Evolutionary conservation across 1,139 yeast genomes (phyloP), one percentile per base, ranked within the genome.

Genomic region (Schwanniomyces etchellsii): DNA sequence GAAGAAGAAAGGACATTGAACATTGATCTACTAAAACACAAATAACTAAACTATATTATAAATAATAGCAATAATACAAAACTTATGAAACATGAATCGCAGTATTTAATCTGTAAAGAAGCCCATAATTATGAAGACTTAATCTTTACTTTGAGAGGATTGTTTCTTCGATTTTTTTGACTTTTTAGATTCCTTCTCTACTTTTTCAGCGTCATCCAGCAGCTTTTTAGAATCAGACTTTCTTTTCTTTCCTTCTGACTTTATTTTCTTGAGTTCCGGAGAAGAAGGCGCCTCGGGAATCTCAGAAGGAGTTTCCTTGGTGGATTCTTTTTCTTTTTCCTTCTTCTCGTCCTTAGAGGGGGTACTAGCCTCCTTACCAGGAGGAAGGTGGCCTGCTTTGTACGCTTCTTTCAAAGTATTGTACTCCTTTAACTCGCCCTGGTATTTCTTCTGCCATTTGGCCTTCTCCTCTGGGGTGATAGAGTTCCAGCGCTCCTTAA

Each of bases 401-500:
- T 84, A 86, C 37, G 69, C 73, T 43, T 74, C 79, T 59, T 80
- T 76, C 41, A 70, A 79, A 35, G 58, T 65, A 43, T 78, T 81
- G 57, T 85, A 85, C 34, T 58, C 64, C 41, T 63, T 73, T 54
- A 80, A 67, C 45, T 82, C 84, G 32, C 69, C 69, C 40, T 71
- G 75, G 55, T 86, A 85, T 38, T 79, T 74, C 43, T 73, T 74
- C 52, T 80, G 82, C 91, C 93, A 88, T 44, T 74, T 72, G 36
- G 70, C 73, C 56, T 81, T 83, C 49, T 82, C 91, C 20, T 63
- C 71, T 13, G 74, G 81, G 33, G 77, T 51, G 50, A 86, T 63
- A 28, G 66, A 71, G 46, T 76, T 75, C 96, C 96, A 88, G 52
- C 78, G 74, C 45, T 73, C 77, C 33, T 91, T 78, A 43, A 86